Percentiles rank a stretch among this genome's conserved stretches.
Evolutionary conservation across 1,284 basidiomycete genomes (phyloP).

Genomic region (Austroboletus novae-zelandiae): DNA sequence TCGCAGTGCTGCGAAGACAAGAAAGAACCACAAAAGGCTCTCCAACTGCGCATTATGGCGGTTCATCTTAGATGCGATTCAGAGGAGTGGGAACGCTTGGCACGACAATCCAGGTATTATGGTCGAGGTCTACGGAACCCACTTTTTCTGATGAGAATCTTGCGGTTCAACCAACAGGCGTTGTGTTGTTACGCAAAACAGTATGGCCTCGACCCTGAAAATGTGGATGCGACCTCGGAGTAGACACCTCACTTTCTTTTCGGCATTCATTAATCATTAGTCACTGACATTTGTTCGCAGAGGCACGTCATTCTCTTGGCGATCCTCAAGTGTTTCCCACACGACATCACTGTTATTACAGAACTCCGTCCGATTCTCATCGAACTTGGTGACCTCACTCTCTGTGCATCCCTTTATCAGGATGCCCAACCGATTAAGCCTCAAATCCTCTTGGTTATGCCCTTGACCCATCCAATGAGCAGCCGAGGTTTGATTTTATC

Average conservation of each 20-base stretch:
- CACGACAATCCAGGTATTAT: constrained; percentile 65
- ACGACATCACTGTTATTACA: constrained; percentile 78
- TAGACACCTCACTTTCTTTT: constrained; percentile 33
- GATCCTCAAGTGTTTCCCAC: constrained; percentile 69
- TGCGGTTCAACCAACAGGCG: constrained; percentile 80
- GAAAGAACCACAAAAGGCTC: constrained; percentile 64
- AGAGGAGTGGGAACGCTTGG: constrained; percentile 87
- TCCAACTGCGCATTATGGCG: constrained; percentile 87
- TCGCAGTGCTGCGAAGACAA: constrained; percentile 79
- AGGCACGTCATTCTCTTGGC: constrained; percentile 80
- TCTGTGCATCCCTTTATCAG: constrained; percentile 34
- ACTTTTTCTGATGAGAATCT: constrained; percentile 55
- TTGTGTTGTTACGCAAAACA: constrained; percentile 91
- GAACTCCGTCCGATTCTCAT: constrained; percentile 67
- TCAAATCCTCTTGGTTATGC: constrained; percentile 41
- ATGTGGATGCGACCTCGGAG: constrained; percentile 73
- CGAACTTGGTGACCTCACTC: constrained; percentile 62
- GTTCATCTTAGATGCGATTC: constrained; percentile 84
- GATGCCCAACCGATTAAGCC: constrained; percentile 42
- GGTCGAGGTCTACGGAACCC: neutral
- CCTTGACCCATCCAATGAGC: constrained; percentile 69
- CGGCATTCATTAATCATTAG: neutral
- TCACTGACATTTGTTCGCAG: neutral
- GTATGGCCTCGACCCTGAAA: constrained; percentile 74
- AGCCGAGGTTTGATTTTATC: constrained; percentile 55